Base-by-base conservation (phyloP, 2,329 filamentous ascomycete species). In the Sporothrix schenckii region DNA sequence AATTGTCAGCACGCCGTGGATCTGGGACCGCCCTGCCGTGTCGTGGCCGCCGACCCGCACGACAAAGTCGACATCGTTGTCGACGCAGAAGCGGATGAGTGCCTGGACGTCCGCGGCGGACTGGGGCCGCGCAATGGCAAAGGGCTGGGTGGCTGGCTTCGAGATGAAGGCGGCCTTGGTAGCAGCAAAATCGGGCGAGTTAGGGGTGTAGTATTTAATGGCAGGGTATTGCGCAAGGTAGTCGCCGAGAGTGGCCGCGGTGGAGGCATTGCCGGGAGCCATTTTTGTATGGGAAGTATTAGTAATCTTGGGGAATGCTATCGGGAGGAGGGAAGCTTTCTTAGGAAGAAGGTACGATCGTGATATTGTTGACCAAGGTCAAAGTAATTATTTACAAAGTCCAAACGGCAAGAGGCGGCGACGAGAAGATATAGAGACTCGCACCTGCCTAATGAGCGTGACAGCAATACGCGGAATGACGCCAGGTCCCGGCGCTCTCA, bases 61-160 rank as follows among this genome's bases (percentile, higher is more conserved):
- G 47, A 66, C 61, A 52, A 66, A 66, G 47, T 66, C 61, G 27
- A 66, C 61, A 19, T 66, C 61, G 27, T 53, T 27, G 2, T 66
- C 49, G 47, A 24, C 47, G 4, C 27, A 52, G 49, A 66, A 66
- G 16, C 49, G n/a, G 24, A 66, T 7, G 30, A 66, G 49, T 1
- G 63, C 63, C 63, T 66, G 63, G 30, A 66, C 30, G 16, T 53
- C 49, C 27, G 47, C 47, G 30, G 49, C 30, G n/a, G 63, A 53
- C 30, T 52, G 49, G n/a, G 61, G 63, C 49, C 53, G 63, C 27
- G 49, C 63, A 50, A 66, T 53, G 49, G 63, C 63, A 66, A 66
- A 66, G 4, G 63, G 63, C 63, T 66, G 63, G 19, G 24, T 13
- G 16, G 30, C 49, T 0, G 63, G 63, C 30, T 52, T 66, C 19